Evolutionary conservation across 1,284 basidiomycete species (phyloP).

Genomic region (Naganishia albida): DNA sequence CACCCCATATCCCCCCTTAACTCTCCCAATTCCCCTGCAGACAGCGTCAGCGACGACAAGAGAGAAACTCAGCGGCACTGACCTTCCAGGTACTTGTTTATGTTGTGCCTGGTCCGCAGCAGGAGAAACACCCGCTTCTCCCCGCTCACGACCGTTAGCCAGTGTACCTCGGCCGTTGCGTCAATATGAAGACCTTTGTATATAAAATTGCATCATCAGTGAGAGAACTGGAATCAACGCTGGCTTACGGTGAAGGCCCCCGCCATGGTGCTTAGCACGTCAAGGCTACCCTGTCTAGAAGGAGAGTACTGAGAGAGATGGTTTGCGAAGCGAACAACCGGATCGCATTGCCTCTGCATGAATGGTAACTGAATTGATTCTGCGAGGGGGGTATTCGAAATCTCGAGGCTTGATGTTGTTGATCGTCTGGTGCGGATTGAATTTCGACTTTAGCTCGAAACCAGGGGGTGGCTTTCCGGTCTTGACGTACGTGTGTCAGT

Average conservation of each 20-base stretch:
- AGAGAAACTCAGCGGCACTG: too few species aligned
- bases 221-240: too few species aligned
- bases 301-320: background rate
- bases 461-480: background rate
- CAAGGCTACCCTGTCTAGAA: background rate
- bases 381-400: background rate
- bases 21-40: too few species aligned
- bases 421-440: background rate
- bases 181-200: background rate
- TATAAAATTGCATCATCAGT: background rate
- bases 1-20: too few species aligned
- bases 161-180: conserved; percentile 1
- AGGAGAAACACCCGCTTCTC: background rate
- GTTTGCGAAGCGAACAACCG: background rate
- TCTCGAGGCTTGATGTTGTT: background rate
- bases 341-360: background rate
- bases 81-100: too few species aligned
- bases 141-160: background rate
- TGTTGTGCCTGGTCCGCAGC: background rate
- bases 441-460: background rate
- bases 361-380: background rate
- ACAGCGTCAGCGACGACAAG: too few species aligned
- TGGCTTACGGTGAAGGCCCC: background rate
- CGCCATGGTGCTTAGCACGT: conserved; percentile 1
- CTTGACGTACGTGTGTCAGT: background rate